Conservation (phyloP, 2,329 filamentous ascomycete species). For the Ascochyta koolunga region DNA sequence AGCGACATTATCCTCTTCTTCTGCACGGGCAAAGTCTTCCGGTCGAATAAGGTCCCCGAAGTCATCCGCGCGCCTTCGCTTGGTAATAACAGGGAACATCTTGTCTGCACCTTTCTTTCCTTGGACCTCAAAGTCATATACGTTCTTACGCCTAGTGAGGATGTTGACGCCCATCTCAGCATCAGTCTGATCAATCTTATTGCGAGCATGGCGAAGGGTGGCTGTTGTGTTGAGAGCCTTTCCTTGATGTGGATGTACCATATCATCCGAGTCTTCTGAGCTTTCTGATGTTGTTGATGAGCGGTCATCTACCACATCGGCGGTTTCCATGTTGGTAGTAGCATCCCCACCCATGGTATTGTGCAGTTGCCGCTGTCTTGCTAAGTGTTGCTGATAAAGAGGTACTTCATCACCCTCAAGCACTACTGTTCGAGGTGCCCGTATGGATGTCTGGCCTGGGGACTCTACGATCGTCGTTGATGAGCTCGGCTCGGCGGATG, state of each 20-base stretch:
- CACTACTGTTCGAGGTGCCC: slow-evolving; percentile 59
- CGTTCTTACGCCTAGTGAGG: slow-evolving; percentile 82
- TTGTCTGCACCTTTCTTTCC: slow-evolving; percentile 91
- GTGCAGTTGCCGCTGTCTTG: slow-evolving; percentile 84
- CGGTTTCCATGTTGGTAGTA: slow-evolving; percentile 69
- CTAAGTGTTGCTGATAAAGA: slow-evolving; percentile 90
- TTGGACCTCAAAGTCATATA: slow-evolving; percentile 92
- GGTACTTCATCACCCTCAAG: slow-evolving; percentile 77
- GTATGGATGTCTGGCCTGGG: slow-evolving; percentile 55
- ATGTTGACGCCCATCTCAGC: slow-evolving; percentile 93
- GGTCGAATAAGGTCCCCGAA: slow-evolving; percentile 93
- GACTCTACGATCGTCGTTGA: slow-evolving; percentile 68
- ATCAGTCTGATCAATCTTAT: slow-evolving; percentile 81
- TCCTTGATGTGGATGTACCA: slow-evolving; percentile 74
- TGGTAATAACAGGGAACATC: slow-evolving; percentile 85
- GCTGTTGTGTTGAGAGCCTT: slow-evolving; percentile 89
- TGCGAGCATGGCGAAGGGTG: slow-evolving; percentile 78
- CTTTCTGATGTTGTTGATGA: slow-evolving; percentile 85
- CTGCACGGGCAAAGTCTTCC: slow-evolving; percentile 90
- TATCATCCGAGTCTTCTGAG: slow-evolving; percentile 83
- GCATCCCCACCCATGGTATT: slow-evolving; percentile 73
- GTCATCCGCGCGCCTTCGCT: slow-evolving; percentile 81
- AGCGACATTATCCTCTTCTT: slow-evolving; percentile 82
- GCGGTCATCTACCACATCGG: slow-evolving; percentile 80
- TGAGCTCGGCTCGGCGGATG: slow-evolving; percentile 30